Base-by-base conservation (phyloP, 305 asterid species). In the Solanum aculeatissimum region DNA sequence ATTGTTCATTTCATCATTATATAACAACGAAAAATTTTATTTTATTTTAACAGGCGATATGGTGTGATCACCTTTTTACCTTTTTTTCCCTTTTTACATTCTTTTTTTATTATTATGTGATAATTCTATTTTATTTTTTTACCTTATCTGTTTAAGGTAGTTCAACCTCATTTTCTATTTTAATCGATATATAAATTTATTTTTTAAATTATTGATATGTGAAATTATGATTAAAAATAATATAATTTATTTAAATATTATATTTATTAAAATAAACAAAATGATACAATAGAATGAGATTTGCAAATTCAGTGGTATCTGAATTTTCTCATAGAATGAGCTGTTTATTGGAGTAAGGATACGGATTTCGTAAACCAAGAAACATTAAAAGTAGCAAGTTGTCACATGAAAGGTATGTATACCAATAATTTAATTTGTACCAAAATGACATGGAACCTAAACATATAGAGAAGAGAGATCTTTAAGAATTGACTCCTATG, bases 331-430 rank as follows among this genome's bases (percentile, higher is more conserved):
- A 79, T 19, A 43, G 27, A 38, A 80, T 84, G 83, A 84, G 75
- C 51, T 72, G 72, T 84, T 72, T 55, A 42, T 51, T 57, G 72
- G 62, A 58, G 65, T 58, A 42, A 82, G 90, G 10, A 88, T 51
- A 77, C 19, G 12, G 82, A 77, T 77, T 77, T 51, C 32, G 29
- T 77, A 49, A 51, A 82, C 85, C 82, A 80, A 83, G 89, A 84
- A 89, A 85, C 91, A 89, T 85, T 86, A 74, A 53, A 47, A 75
- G 69, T 40, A 75, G 75, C 69, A 82, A 78, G 51, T 25, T 58
- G 75, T 84, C 88, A 80, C 51, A 77, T 83, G 80, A 55, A 47
- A 84, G 83, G 19, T 82, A 47, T 74, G 43, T 23, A 75, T 47
- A 47, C 72, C 83, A 60, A 81, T 83, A 81, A 77, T 83, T 83